Conservation (phyloP, 2,329 filamentous ascomycete species). For the Helotiales sp. region DNA sequence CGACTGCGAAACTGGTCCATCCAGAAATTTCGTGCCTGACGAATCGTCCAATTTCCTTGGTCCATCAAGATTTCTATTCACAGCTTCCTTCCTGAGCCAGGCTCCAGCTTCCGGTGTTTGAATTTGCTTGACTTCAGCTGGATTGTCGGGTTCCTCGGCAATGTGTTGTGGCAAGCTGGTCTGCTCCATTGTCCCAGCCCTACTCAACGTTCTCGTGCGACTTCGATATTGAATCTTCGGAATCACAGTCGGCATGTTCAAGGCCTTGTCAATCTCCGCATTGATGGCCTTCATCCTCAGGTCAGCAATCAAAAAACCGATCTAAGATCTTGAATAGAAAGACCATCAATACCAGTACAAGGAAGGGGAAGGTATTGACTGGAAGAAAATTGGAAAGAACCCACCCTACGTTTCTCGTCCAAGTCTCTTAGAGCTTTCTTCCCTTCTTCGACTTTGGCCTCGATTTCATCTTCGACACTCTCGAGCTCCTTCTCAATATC, state of each 20-base stretch:
- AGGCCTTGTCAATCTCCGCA: slow-evolving; percentile 36
- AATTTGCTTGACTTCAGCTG: not conserved
- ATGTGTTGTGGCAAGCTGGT: no score
- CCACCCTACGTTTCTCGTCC: slow-evolving; percentile 37
- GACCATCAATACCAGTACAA: not conserved
- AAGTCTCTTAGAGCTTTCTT: slow-evolving; percentile 32
- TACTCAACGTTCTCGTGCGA: slow-evolving; percentile 27
- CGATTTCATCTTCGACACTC: slow-evolving; percentile 39
- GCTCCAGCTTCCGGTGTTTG: not conserved
- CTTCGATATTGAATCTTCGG: slow-evolving; percentile 36
- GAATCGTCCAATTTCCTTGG: not conserved
- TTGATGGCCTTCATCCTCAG: slow-evolving; percentile 35
- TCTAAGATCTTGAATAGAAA: not conserved
- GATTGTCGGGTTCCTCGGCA: not conserved
- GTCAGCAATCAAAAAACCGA: not conserved
- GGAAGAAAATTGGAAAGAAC: slow-evolving; percentile 1
- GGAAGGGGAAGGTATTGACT: not conserved
- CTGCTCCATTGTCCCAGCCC: slow-evolving; percentile 5
- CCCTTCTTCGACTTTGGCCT: slow-evolving; percentile 34
- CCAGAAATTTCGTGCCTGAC: no score
- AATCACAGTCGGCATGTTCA: slow-evolving; percentile 36
- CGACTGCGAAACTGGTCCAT: not conserved
- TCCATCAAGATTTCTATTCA: not conserved
- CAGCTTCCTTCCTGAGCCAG: not conserved
- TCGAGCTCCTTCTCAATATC: slow-evolving; percentile 37